Evolutionary conservation across 2,329 filamentous ascomycete species (phyloP).

Genomic region (Scleromitrula shiraiana): DNA sequence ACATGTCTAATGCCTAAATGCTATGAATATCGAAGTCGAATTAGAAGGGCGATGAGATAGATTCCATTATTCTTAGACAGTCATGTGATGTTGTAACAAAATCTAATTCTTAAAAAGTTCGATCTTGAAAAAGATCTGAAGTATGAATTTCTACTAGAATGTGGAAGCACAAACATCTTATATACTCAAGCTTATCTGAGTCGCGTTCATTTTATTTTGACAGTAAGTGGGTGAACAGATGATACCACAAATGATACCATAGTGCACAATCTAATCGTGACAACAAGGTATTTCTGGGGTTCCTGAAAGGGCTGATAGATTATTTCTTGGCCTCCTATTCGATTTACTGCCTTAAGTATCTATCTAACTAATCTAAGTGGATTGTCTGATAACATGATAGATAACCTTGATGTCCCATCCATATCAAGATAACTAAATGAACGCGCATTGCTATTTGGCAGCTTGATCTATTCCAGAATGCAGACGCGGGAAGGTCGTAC

Average conservation of each 20-base stretch:
- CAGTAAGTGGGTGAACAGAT: neutral
- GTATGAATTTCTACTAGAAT: too few species aligned
- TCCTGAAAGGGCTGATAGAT: constrained; percentile 1
- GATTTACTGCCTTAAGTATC: neutral
- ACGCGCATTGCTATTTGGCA: constrained; percentile 1
- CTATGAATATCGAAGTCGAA: too few species aligned
- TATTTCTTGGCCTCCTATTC: constrained; percentile 8
- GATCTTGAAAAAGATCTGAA: too few species aligned
- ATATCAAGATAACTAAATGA: constrained; percentile 1
- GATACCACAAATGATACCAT: neutral
- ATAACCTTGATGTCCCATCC: neutral
- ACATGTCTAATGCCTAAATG: too few species aligned
- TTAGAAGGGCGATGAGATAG: neutral
- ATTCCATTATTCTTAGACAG: too few species aligned
- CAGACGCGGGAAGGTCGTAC: neutral
- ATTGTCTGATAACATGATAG: neutral
- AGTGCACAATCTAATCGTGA: constrained; percentile 9
- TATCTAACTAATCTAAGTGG: too few species aligned
- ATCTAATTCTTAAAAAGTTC: too few species aligned
- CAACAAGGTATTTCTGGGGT: constrained; percentile 6
- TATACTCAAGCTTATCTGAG: neutral
- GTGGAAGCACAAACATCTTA: too few species aligned
- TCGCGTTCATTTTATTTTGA: neutral
- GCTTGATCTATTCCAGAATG: neutral
- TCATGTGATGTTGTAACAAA: too few species aligned